Percentiles rank a stretch among this genome's conserved stretches.
These are phyloP conservation scores for Yamadazyma philogaea DNA, from an alignment of 805 yeast species.

Conservation along the genomic window DNA sequence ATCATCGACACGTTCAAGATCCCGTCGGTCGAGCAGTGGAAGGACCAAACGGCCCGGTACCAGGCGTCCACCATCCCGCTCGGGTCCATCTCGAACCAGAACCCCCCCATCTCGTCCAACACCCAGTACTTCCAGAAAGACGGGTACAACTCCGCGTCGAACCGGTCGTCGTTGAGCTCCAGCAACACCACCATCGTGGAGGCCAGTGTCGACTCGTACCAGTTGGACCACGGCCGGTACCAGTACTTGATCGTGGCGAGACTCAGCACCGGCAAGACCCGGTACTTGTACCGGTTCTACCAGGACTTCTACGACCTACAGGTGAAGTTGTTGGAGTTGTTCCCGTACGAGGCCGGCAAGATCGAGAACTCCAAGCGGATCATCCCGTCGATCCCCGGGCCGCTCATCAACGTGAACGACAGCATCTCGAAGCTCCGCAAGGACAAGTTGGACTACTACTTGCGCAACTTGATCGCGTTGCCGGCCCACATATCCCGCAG, in stretches of 20 bases:
- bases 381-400: constrained; percentile 95
- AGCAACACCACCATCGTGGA: constrained; percentile 41
- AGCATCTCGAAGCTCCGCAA: constrained; percentile 52
- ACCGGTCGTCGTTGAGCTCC: constrained; percentile 30
- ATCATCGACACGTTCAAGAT: constrained; percentile 64
- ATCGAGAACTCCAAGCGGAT: constrained; percentile 72
- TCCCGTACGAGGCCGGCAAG: constrained; percentile 91
- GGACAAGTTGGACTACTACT: constrained; percentile 52
- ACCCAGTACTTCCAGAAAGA: constrained; percentile 36
- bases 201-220: constrained; percentile 77
- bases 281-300: constrained; percentile 82
- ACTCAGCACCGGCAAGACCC: constrained; percentile 61
- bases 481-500: constrained; percentile 76
- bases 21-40: constrained; percentile 97
- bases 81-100: constrained; percentile 41
- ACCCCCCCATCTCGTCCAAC: constrained; percentile 32
- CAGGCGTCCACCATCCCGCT: constrained; percentile 84
- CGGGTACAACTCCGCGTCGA: constrained; percentile 6
- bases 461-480: constrained; percentile 58
- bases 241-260: constrained; percentile 78
- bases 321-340: constrained; percentile 72
- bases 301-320: constrained; percentile 96
- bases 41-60: constrained; percentile 81
- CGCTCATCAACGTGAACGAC: constrained; percentile 86
- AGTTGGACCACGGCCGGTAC: constrained; percentile 79